Conservation (phyloP, 768 basidiomycete species). For the Hygrophorus pudorinus region DNA sequence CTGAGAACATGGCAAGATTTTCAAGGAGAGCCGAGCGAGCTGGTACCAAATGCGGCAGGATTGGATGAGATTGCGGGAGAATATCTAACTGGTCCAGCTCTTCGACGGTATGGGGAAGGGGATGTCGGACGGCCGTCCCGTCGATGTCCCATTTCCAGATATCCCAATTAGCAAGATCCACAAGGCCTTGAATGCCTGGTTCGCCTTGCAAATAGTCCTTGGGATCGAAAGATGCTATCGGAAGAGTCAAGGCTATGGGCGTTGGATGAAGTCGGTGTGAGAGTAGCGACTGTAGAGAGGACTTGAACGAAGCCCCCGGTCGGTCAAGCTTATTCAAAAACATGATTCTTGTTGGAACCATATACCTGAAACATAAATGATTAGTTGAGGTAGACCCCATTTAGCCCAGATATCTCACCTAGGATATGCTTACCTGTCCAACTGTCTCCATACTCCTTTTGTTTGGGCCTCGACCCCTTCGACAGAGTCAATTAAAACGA, state of each 20-base stretch:
- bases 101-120: conserved; percentile 43
- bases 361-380: conserved; percentile 41
- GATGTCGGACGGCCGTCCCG: conserved; percentile 30
- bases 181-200: conserved; percentile 76
- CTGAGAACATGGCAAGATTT: conserved; percentile 70
- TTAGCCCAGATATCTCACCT: conserved; percentile 20
- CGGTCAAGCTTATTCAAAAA: conserved; percentile 87
- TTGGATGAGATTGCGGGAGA: conserved; percentile 53
- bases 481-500: conserved; percentile 82
- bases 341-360: conserved; percentile 67
- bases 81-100: conserved; percentile 30
- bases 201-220: conserved; percentile 60
- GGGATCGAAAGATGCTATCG: conserved; percentile 67
- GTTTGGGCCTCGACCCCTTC: conserved; percentile 91
- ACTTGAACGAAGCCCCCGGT: conserved; percentile 70
- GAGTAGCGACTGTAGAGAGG: conserved; percentile 64
- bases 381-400: conserved; percentile 4
- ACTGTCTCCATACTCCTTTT: conserved; percentile 78
- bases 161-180: conserved; percentile 79
- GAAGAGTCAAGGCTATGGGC: conserved; percentile 61
- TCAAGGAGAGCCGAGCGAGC: conserved; percentile 70
- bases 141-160: conserved; percentile 64
- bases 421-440: conserved; percentile 54
- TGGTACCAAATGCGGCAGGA: conserved; percentile 51
- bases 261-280: conserved; percentile 67